phyloP scores from a whole-genome alignment of 805 yeast genomes.

The Wickerhamiella azymoides region DNA sequence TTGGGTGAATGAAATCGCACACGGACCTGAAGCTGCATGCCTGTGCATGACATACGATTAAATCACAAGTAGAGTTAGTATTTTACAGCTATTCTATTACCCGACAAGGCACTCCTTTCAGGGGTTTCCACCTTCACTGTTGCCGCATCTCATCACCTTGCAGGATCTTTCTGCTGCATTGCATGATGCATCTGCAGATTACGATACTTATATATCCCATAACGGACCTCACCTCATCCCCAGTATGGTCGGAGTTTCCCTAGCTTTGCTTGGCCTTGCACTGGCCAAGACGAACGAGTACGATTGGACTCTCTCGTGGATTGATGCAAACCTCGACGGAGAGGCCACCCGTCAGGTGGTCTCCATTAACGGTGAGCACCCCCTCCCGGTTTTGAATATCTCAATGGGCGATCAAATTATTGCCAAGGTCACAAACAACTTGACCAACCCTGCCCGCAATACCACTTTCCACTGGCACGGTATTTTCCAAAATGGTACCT shows the following conservation, averaged over 20 bases:
- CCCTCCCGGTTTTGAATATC: conserved; percentile 75
- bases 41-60: no score
- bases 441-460: conserved; percentile 38
- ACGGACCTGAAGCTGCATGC: no score
- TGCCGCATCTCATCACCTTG: neutral
- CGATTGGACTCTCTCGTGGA: conserved; percentile 26
- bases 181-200: neutral
- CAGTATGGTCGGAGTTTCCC: neutral
- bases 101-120: no score
- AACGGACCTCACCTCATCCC: neutral
- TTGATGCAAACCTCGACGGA: conserved; percentile 43
- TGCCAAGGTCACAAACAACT: conserved; percentile 62
- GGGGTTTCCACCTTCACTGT: no score
- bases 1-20: neutral
- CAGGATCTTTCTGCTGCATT: neutral
- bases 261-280: neutral
- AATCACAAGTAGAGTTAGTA: no score
- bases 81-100: no score
- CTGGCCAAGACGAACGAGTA: conserved; percentile 16
- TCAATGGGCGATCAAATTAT: conserved; percentile 67
- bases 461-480: conserved; percentile 93
- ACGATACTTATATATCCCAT: neutral
- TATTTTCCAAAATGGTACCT: conserved; percentile 61
- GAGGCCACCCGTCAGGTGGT: conserved; percentile 35
- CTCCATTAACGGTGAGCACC: conserved; percentile 58